Evolutionary conservation across 805 yeast genomes (phyloP), one percentile per base, ranked within the genome.

Genomic region (Yarrowia deformans): DNA sequence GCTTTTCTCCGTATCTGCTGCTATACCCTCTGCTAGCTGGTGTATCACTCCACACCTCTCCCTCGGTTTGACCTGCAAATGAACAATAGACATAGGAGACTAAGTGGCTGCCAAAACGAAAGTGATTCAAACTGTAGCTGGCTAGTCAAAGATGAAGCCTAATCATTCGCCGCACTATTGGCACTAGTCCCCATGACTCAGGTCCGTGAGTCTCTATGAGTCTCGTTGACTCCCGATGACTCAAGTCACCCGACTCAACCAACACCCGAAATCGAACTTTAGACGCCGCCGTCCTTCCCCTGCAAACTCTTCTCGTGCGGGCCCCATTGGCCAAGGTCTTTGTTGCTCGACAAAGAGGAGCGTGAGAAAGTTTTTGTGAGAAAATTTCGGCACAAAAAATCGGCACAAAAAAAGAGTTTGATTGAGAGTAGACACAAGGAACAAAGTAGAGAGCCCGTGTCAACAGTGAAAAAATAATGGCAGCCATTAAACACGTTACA

Each of bases 331-430:
- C 45, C 32, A 13, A 13, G 7, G 45, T 39, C 45, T 54, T 39
- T 37, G 34, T 23, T 12, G 45, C 13, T 35, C 32, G 14, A 54
- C 60, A 54, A 54, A 54, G 45, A 18, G 18, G 8, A 16, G 19
- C 16, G 2, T 16, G 32, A 37, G 19, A 54, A 54, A 39, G 60
- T 39, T 54, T 54, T 14, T 6, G 13, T 13, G 45, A 16, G 39
- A 52, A 52, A 23, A 23, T 23, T 23, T 23, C 4, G 29, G 29
- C 29, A 23, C 2, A 23, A 54, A 54, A 54, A 54, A 35, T 14
- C 39, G 60, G 35, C n/a, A 18, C 23, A 54, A 56, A 55, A 55
- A 40, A 7, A 55, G 39, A 56, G 63, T 56, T 55, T 55, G 61
- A 55, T 55, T 55, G 61, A 42, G 18, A 23, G 45, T 18, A 10